Base-by-base conservation (phyloP, 805 yeast genomes). In the Torulaspora franciscae region DNA sequence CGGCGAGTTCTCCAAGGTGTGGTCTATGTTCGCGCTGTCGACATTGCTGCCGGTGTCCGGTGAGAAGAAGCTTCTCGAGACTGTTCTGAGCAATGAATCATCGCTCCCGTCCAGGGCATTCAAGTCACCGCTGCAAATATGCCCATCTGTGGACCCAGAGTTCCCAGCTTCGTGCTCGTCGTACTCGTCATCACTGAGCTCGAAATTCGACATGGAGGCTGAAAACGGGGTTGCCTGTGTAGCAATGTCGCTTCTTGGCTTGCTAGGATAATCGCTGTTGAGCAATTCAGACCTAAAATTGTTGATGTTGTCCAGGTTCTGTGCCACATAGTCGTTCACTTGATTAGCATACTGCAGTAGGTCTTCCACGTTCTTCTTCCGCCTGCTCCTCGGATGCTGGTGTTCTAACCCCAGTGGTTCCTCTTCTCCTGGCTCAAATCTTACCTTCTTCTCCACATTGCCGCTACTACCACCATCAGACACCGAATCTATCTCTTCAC, bases 181-280 rank as follows among this genome's bases (percentile, higher is more conserved):
- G 7, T 30, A 13, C 15, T 52, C 61, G 27, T 43, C 37, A n/a
- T 57, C 66, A 42, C 64, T 61, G 33, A 62, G 42, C 14, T 51
- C 58, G 30, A 62, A 62, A 39, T 62, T 62, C 3, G 66, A 59
- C 14, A 50, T 45, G 2, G 62, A 57, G 2, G 59, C 62, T n/a
- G 59, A 52, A 7, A 48, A 35, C 3, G 54, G 43, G 2, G 58
- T 54, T 2, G 52, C 56, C 32, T 48, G 49, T 4, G 56, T 46
- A 13, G 52, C 48, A 4, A 44, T 36, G 33, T 55, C 54, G 39
- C 58, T 56, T 39, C 46, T 39, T 9, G 51, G 43, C 32, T 38
- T 47, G 25, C 29, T 22, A 9, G 45, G 42, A 10, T 51, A 24
- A 17, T 41, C 48, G 25, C 43, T 42, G 13, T 30, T 40, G 40